Conservation (phyloP, 2,329 filamentous ascomycete genomes). For the Dothistroma pini region DNA sequence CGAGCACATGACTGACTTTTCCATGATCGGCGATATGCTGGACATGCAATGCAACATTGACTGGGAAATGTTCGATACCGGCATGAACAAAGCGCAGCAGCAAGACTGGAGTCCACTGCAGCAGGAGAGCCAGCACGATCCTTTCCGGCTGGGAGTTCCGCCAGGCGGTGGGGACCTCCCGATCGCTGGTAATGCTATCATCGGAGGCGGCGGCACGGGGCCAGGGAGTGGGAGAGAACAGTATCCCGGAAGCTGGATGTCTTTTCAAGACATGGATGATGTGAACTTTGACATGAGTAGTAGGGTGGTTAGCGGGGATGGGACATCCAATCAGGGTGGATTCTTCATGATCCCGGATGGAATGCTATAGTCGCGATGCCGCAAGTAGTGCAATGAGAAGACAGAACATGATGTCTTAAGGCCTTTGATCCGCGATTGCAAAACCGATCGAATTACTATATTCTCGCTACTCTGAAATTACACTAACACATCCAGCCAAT, state of each 20-base stretch:
- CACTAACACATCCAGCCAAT: neutral
- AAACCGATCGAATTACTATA: neutral
- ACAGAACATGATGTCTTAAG: too few species aligned
- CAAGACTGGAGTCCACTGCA: neutral
- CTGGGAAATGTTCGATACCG: slow-evolving; percentile 31
- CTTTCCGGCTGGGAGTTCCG: neutral
- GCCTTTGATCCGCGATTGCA: neutral
- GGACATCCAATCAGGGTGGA: neutral
- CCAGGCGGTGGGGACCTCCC: neutral
- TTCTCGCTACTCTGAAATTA: neutral
- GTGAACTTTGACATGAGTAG: slow-evolving; percentile 16
- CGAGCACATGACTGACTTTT: slow-evolving; percentile 23
- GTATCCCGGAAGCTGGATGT: slow-evolving; percentile 6
- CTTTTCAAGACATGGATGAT: slow-evolving; percentile 18
- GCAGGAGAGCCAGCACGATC: slow-evolving; percentile 6
- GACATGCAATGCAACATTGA: slow-evolving; percentile 28
- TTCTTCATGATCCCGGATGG: neutral
- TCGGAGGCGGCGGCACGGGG: slow-evolving; percentile 15
- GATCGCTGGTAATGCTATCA: slow-evolving; percentile 15
- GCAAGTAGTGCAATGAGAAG: too few species aligned
- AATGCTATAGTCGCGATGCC: neutral
- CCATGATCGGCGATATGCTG: slow-evolving; percentile 32
- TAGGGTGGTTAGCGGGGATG: neutral
- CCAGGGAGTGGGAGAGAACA: slow-evolving; percentile 11
- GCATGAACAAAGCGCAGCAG: slow-evolving; percentile 11